Percentiles rank a stretch among this genome's conserved stretches.
Conservation (phyloP, 2,329 filamentous ascomycete species). For the Ophiostoma sp. region DNA sequence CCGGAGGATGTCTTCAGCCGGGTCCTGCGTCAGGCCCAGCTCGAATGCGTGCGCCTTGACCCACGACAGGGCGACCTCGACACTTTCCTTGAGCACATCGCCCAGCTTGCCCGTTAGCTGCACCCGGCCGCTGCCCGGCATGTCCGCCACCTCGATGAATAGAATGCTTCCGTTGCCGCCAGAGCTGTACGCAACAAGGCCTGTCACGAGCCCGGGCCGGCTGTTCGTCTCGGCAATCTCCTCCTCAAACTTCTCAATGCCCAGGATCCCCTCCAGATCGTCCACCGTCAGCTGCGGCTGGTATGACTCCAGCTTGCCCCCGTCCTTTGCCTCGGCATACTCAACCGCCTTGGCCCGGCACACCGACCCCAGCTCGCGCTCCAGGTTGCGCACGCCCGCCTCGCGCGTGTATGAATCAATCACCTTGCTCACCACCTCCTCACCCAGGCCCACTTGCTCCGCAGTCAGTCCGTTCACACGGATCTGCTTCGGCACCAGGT, state of each 20-base stretch:
- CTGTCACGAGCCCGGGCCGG: slow-evolving; percentile 88
- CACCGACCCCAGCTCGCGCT: slow-evolving; percentile 90
- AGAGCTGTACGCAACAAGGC: slow-evolving; percentile 87
- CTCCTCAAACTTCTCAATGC: slow-evolving; percentile 89
- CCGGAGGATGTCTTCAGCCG: slow-evolving; percentile 91
- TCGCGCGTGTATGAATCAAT: slow-evolving; percentile 96
- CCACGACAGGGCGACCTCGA: slow-evolving; percentile 94
- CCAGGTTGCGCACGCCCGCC: slow-evolving; percentile 89
- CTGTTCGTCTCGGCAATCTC: slow-evolving; percentile 84
- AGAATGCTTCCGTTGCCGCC: slow-evolving; percentile 93
- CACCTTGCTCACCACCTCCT: slow-evolving; percentile 86
- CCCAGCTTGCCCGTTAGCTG: slow-evolving; percentile 95
- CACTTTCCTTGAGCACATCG: slow-evolving; percentile 93
- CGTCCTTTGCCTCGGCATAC: slow-evolving; percentile 83
- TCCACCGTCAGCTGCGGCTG: slow-evolving; percentile 65
- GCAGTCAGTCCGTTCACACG: slow-evolving; percentile 76
- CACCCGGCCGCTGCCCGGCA: slow-evolving; percentile 87
- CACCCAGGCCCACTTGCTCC: slow-evolving; percentile 68
- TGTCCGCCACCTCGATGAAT: slow-evolving; percentile 96
- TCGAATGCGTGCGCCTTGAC: slow-evolving; percentile 94
- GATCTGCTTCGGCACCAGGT: slow-evolving; percentile 95
- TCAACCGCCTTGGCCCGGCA: slow-evolving; percentile 94
- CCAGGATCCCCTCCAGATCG: slow-evolving; percentile 85
- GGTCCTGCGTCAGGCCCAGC: slow-evolving; percentile 73
- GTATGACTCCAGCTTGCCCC: slow-evolving; percentile 62